phyloP scores from a whole-genome alignment of 2,329 filamentous ascomycete species.

The Aschersonia sp. region DNA sequence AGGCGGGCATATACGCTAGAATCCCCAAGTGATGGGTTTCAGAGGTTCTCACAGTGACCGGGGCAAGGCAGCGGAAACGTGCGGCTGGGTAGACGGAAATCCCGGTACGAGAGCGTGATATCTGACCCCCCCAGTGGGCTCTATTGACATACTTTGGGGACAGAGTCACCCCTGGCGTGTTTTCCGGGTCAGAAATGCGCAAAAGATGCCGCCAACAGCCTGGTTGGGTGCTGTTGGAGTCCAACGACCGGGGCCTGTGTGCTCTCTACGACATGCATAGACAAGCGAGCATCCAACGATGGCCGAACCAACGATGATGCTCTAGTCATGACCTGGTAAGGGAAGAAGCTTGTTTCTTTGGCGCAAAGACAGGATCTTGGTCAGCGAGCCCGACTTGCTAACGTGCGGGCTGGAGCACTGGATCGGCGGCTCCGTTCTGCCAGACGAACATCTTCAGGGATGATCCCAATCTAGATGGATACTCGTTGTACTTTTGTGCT shows the following conservation, averaged over 20 bases:
- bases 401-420: conserved; percentile 2
- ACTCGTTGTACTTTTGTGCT: conserved; percentile 9
- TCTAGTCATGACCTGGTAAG: conserved; percentile 4
- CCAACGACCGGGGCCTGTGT: conserved; percentile 2
- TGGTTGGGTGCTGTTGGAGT: conserved; percentile 10
- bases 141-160: too few species aligned
- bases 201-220: conserved; percentile 4
- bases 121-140: background rate
- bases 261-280: conserved; percentile 7
- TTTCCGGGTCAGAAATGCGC: conserved; percentile 8
- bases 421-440: conserved; percentile 7
- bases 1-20: too few species aligned
- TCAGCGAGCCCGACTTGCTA: background rate
- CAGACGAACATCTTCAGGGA: conserved; percentile 9
- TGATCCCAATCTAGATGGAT: conserved; percentile 5
- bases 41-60: background rate
- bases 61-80: conserved; percentile 2
- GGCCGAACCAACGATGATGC: background rate
- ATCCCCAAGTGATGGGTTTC: background rate
- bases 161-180: conserved; percentile 8
- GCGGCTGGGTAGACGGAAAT: conserved; percentile 9
- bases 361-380: too few species aligned
- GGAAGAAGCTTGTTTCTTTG: background rate
- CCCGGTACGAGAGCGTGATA: conserved; percentile 3
- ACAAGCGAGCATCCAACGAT: background rate